Percentiles rank a stretch among this genome's conserved stretches.
These are phyloP conservation scores for Galeopsis tetrahit DNA, from an alignment of 257 asterid species.

Conservation along the genomic window DNA sequence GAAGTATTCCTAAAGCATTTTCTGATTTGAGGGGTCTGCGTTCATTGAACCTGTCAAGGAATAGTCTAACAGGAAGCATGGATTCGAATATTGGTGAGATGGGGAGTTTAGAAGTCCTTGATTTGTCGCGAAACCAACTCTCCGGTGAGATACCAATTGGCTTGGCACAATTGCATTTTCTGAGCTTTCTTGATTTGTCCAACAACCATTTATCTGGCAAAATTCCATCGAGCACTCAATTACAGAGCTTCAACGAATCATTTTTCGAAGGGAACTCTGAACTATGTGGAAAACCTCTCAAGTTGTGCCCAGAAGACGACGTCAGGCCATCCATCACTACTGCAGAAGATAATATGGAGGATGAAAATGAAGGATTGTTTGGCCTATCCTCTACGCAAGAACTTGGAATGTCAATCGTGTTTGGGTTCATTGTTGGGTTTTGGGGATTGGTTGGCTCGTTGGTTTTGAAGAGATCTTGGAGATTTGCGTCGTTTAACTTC, in stretches of 20 bases:
- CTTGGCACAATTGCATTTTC: slow-evolving; percentile 17
- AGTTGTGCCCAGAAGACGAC: slow-evolving; percentile 29
- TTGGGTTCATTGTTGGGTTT: slow-evolving; percentile 42
- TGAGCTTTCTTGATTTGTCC: slow-evolving; percentile 38
- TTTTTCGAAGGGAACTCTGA: slow-evolving; percentile 32
- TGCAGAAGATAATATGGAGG: neutral
- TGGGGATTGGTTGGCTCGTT: slow-evolving; percentile 39
- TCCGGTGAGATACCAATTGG: slow-evolving; percentile 41
- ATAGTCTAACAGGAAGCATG: slow-evolving; percentile 35
- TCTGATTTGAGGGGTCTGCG: slow-evolving; percentile 22
- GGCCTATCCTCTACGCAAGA: slow-evolving; percentile 19
- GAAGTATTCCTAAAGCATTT: slow-evolving; percentile 30
- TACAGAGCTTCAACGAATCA: slow-evolving; percentile 39
- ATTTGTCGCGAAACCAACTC: slow-evolving; percentile 41
- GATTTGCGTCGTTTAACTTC: slow-evolving; percentile 29
- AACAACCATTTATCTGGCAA: slow-evolving; percentile 40
- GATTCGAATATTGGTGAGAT: slow-evolving; percentile 39
- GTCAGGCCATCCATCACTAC: neutral
- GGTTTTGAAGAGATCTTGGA: slow-evolving; percentile 35
- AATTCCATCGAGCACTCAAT: slow-evolving; percentile 44
- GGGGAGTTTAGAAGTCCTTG: slow-evolving; percentile 43
- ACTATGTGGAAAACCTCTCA: slow-evolving; percentile 45
- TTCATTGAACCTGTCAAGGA: slow-evolving; percentile 45
- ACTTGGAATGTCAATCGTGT: slow-evolving; percentile 15
- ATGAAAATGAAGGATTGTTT: slow-evolving; percentile 17